Conservation (phyloP, 75 land plant genomes). For the Cunninghamia lanceolata region DNA sequence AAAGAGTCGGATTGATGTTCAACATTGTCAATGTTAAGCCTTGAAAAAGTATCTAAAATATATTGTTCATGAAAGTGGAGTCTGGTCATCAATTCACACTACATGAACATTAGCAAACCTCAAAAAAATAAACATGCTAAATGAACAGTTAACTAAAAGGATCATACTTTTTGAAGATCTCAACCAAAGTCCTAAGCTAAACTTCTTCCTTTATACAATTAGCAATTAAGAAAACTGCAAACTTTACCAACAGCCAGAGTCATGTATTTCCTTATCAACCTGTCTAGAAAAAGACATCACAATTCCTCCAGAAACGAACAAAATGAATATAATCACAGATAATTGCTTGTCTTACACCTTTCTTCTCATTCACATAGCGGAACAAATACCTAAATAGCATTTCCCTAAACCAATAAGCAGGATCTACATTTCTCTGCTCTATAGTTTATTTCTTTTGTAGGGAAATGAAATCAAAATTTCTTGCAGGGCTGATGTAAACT, state of each 20-base stretch:
- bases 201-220: background rate
- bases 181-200: background rate
- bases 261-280: background rate
- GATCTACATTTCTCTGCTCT: background rate
- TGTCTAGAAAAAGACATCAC: background rate
- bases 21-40: too few species aligned
- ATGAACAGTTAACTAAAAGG: too few species aligned
- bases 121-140: too few species aligned
- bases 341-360: background rate
- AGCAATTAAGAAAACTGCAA: background rate
- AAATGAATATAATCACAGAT: background rate
- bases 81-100: too few species aligned
- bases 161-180: background rate
- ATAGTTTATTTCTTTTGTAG: background rate
- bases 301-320: background rate
- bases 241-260: background rate
- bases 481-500: too few species aligned
- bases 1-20: too few species aligned
- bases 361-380: background rate
- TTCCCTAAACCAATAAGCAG: too few species aligned
- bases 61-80: too few species aligned
- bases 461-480: background rate
- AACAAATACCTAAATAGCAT: too few species aligned
- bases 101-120: too few species aligned
- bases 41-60: too few species aligned